phyloP scores from a whole-genome alignment of 768 basidiomycete species.

The Russula sp. region DNA sequence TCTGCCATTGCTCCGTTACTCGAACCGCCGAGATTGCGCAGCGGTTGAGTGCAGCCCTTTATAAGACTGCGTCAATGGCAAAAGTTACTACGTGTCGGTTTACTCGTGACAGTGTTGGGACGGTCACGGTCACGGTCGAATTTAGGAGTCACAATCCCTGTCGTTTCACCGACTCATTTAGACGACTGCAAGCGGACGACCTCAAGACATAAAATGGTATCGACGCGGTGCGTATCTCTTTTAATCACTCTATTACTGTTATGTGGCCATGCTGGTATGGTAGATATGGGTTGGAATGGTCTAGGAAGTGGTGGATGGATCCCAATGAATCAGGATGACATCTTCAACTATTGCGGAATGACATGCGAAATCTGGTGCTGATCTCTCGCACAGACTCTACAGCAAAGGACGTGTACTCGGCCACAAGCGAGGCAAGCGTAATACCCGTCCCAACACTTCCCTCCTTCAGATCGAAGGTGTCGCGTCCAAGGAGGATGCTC shows the following conservation, averaged over 20 bases:
- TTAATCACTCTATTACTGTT: not conserved
- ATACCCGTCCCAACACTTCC: conserved; percentile 92
- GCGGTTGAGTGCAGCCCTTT: conserved; percentile 42
- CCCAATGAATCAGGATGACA: conserved; percentile 24
- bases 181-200: conserved; percentile 26
- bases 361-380: not conserved
- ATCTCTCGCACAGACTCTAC: conserved; percentile 67
- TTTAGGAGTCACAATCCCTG: conserved; percentile 8
- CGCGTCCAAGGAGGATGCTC: conserved; percentile 84
- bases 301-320: conserved; percentile 43
- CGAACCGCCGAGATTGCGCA: conserved; percentile 33
- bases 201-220: conserved; percentile 59
- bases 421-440: conserved; percentile 98
- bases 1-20: conserved; percentile 67
- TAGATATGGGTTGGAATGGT: conserved; percentile 23
- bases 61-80: conserved; percentile 41
- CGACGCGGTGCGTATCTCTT: conserved; percentile 59
- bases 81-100: not conserved
- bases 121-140: conserved; percentile 19
- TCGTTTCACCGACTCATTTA: conserved; percentile 19
- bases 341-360: not conserved
- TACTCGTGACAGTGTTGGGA: not conserved
- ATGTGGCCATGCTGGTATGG: conserved; percentile 19
- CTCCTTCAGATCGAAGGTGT: conserved; percentile 98
- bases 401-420: conserved; percentile 94